Percentiles rank a stretch among this genome's conserved stretches.
phyloP scores from a whole-genome alignment of 257 asterid species.

The Solanum corneliomulleri region DNA sequence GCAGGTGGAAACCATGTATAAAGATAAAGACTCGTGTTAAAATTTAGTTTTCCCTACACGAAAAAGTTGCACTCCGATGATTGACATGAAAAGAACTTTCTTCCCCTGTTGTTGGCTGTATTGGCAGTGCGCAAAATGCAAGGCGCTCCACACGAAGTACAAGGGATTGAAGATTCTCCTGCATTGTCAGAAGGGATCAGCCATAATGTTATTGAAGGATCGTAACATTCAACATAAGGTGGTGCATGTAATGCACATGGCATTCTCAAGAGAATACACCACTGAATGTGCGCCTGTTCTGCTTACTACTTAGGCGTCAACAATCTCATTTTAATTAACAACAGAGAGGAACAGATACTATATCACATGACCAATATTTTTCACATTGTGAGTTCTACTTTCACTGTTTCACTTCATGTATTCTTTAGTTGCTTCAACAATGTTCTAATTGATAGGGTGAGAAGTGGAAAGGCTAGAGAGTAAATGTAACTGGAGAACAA shows the following conservation, averaged over 20 bases:
- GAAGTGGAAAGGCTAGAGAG: neutral
- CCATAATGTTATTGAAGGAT: neutral
- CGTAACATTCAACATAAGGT: neutral
- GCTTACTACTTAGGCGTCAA: neutral
- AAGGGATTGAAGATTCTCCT: constrained; percentile 69
- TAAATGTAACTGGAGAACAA: neutral
- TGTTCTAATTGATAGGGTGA: neutral
- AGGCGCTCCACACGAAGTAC: constrained; percentile 65
- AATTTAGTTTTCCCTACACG: constrained; percentile 45
- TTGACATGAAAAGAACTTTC: constrained; percentile 86
- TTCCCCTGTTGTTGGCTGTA: constrained; percentile 79
- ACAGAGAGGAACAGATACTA: neutral
- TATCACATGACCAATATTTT: neutral
- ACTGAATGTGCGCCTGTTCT: neutral
- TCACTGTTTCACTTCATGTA: neutral
- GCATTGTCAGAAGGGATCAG: constrained; percentile 11
- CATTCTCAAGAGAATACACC: neutral
- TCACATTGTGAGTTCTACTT: neutral
- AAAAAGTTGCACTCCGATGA: constrained; percentile 76
- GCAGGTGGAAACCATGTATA: neutral
- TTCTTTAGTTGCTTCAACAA: neutral
- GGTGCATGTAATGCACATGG: neutral
- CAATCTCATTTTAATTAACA: neutral
- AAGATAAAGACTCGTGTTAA: neutral
- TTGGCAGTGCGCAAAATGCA: constrained; percentile 80